Evolutionary conservation across 352 stramenopile genomes (phyloP).

Genomic region (Pythium insidiosum): DNA sequence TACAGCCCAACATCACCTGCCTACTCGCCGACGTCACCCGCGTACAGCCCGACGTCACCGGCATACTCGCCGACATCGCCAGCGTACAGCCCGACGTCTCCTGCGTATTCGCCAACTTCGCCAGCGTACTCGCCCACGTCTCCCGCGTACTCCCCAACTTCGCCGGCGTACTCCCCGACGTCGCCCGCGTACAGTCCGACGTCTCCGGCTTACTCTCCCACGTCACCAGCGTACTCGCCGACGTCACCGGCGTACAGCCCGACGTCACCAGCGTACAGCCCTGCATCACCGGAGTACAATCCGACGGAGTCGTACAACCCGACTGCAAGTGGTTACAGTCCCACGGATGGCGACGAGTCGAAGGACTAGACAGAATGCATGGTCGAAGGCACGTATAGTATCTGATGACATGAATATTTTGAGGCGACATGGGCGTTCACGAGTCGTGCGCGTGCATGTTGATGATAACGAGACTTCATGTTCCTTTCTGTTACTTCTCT

Average conservation of each 20-base stretch:
- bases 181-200: slow-evolving; percentile 87
- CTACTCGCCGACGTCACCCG: slow-evolving; percentile 54
- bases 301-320: slow-evolving; percentile 64
- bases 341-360: slow-evolving; percentile 49
- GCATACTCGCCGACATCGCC: slow-evolving; percentile 60
- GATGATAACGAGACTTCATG: no score
- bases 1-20: slow-evolving; percentile 62
- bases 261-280: slow-evolving; percentile 48
- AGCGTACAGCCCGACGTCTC: slow-evolving; percentile 62
- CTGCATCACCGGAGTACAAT: slow-evolving; percentile 69
- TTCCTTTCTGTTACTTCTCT: no score
- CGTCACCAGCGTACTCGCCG: slow-evolving; percentile 78
- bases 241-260: slow-evolving; percentile 67
- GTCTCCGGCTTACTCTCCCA: slow-evolving; percentile 72
- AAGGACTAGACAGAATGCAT: slow-evolving; percentile 8
- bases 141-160: slow-evolving; percentile 70
- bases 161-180: slow-evolving; percentile 80
- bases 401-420: no score
- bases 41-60: slow-evolving; percentile 58
- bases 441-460: no score
- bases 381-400: no score
- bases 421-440: no score
- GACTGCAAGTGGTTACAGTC: slow-evolving; percentile 64
- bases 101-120: slow-evolving; percentile 63
- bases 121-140: slow-evolving; percentile 66